Evolutionary conservation across 202 grass and related monocot genomes (phyloP).

Genomic region (Schoenoplectus triqueter): DNA sequence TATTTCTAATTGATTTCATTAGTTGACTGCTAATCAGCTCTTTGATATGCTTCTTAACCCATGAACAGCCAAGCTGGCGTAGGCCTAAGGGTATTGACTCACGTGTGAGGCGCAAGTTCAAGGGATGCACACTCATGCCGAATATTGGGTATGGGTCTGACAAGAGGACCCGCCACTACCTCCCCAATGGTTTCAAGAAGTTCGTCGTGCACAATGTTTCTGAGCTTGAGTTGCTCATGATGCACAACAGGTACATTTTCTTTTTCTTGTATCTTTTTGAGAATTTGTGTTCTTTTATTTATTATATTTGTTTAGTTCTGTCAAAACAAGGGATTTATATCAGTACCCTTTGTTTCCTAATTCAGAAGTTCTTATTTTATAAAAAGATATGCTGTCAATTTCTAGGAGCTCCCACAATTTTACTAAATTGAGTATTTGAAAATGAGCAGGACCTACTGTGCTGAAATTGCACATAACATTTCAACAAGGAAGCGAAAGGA

Average conservation of each 20-base stretch:
- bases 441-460: constrained; percentile 69
- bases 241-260: constrained; percentile 77
- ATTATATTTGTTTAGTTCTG: neutral
- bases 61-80: constrained; percentile 58
- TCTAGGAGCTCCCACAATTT: neutral
- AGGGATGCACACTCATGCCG: constrained; percentile 76
- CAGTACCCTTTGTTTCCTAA: neutral
- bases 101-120: constrained; percentile 69
- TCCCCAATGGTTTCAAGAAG: constrained; percentile 90
- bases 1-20: neutral
- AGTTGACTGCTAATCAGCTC: neutral
- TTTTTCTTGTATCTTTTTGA: constrained; percentile 18
- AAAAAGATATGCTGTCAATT: neutral
- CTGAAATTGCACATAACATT: constrained; percentile 80
- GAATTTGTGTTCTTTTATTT: neutral
- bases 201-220: constrained; percentile 81
- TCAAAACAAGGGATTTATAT: neutral
- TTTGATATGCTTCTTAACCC: neutral
- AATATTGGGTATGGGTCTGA: constrained; percentile 81
- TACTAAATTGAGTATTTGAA: neutral
- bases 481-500: constrained; percentile 82
- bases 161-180: constrained; percentile 79
- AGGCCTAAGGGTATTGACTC: constrained; percentile 77
- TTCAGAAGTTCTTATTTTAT: constrained; percentile 5
- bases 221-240: constrained; percentile 89